Evolutionary conservation across 176 grass and related monocot genomes (phyloP), one percentile per base, ranked within the genome.

Genomic region (Areca catechu): DNA sequence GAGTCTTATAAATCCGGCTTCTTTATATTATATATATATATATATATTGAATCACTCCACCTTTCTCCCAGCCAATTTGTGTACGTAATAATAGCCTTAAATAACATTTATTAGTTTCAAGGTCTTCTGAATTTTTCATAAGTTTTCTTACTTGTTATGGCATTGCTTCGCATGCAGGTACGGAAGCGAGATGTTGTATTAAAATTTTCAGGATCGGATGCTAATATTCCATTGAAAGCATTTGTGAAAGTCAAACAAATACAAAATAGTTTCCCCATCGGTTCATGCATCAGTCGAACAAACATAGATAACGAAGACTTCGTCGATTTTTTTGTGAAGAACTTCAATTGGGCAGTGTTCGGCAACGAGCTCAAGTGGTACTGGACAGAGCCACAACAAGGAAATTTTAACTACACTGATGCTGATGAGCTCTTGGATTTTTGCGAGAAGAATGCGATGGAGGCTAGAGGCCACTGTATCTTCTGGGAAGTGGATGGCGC

Each of bases 281-380:
- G 86, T 10, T 67, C 86, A 34, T 96, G 92, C 75, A 84, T 90
- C 55, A 79, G 71, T 70, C 79, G 86, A 19, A 82, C 71, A 54
- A 88, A 83, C 83, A 91, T 97, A 67, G 92, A 97, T 53, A 97
- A 97, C 53, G 92, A 97, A 71, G 86, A 97, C 58, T 97, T 58
- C 25, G 92, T 97, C 56, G 62, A 71, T 2, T 97, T 97, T 74
- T 77, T 97, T 49, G 62, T 77, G 3, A 82, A 77, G 37, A 25
- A 88, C 65, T 97, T 97, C 86, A 97, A 97, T 62, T 97, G 92
- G 92, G 77, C 80, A 0, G 92, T 91, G 60, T 97, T 97, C 56
- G 86, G 75, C 3, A 97, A 91, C 67, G 92, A 97, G 86, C 86
- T 88, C 50, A 97, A 97, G 72, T 97, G 92, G 92, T 91, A 91